Evolutionary conservation across 2,329 filamentous ascomycete genomes (phyloP).

Genomic region (Whalleya microplaca): DNA sequence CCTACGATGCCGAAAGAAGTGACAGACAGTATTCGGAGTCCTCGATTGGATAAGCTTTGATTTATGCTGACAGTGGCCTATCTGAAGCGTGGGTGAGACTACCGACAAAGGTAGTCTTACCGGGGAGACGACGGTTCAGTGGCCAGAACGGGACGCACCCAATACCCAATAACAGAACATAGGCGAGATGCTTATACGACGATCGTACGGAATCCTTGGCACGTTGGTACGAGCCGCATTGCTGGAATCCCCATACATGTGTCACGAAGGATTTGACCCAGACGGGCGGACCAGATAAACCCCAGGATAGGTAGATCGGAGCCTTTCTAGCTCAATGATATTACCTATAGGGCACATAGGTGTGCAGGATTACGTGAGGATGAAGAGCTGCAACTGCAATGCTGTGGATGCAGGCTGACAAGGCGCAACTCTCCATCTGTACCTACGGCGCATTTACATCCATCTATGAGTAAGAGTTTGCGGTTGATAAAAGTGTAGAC

Average conservation of each 20-base stretch:
- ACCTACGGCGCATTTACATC: not conserved
- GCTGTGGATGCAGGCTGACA: not conserved
- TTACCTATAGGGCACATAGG: conserved; percentile 11
- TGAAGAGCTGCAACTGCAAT: not conserved
- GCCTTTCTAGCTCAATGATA: conserved; percentile 17
- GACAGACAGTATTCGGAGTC: conserved; percentile 4
- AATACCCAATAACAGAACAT: not conserved
- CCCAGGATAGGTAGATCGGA: conserved; percentile 6
- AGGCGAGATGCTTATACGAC: not conserved
- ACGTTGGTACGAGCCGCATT: not conserved
- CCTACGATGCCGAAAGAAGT: conserved; percentile 10
- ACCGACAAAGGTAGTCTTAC: conserved; percentile 2
- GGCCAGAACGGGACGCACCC: not conserved
- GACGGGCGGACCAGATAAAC: not conserved
- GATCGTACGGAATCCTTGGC: not conserved
- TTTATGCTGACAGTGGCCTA: conserved; percentile 7
- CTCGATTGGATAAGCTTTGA: conserved; percentile 7
- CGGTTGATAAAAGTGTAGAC: not conserved
- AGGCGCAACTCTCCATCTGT: not conserved
- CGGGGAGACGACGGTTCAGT: not conserved
- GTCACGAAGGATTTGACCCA: not conserved
- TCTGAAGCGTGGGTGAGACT: not conserved
- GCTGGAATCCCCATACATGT: not conserved
- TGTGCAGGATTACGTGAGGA: conserved; percentile 24
- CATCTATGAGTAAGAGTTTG: not conserved